A percentile compares a stretch with the other conserved stretches of the same genome.
Evolutionary conservation across 1,284 basidiomycete genomes (phyloP).

Genomic region (Tilletia indica): DNA sequence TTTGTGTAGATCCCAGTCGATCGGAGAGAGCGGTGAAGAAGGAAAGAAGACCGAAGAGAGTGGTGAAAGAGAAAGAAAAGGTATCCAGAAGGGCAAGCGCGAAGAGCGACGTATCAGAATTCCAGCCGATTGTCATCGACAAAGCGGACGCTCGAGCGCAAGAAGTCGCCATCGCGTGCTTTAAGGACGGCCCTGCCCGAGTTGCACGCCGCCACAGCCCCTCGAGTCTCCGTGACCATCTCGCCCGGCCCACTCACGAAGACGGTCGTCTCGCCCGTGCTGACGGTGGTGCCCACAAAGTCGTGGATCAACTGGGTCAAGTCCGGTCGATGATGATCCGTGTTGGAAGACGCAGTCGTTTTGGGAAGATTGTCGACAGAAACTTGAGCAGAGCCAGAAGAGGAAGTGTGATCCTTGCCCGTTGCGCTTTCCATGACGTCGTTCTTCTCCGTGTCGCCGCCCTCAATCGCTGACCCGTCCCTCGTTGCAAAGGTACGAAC

Average conservation of each 20-base stretch:
- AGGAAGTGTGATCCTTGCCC: neutral
- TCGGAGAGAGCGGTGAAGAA: no score
- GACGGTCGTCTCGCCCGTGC: slow-evolving; percentile 16
- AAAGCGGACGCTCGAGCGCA: neutral
- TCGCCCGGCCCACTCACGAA: slow-evolving; percentile 29
- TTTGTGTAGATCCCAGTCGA: no score
- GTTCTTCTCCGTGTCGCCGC: neutral
- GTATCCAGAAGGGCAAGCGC: no score
- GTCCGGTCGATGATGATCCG: slow-evolving; percentile 6
- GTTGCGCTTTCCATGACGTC: neutral
- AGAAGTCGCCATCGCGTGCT: slow-evolving; percentile 14
- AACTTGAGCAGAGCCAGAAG: neutral
- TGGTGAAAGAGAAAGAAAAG: no score
- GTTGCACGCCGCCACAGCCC: slow-evolving; percentile 25
- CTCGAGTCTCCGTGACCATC: slow-evolving; percentile 24
- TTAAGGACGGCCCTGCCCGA: slow-evolving; percentile 3
- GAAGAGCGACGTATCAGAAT: neutral
- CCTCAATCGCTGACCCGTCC: neutral
- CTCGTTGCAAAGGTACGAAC: slow-evolving; percentile 22
- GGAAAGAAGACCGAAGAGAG: no score
- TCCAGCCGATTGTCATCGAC: slow-evolving; percentile 7
- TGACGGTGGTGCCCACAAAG: slow-evolving; percentile 6
- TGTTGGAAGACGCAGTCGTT: neutral
- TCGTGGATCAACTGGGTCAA: neutral
- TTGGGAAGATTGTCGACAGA: neutral